These are phyloP conservation scores for Coniochaeta sp. DNA, from an alignment of 2,329 filamentous ascomycete genomes.

Conservation along the genomic window DNA sequence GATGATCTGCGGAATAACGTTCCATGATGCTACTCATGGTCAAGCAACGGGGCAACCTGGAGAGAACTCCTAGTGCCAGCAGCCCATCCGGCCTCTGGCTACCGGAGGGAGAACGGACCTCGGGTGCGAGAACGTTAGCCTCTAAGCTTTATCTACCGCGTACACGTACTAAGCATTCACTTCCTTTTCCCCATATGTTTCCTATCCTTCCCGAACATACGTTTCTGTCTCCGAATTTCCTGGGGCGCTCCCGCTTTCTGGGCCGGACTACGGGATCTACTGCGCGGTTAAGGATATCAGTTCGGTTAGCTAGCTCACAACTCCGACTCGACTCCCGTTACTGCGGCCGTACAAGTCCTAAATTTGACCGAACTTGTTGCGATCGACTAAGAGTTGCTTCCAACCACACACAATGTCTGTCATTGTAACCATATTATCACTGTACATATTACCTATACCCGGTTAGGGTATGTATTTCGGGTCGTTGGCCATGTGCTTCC, in stretches of 20 bases:
- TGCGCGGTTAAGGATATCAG: not conserved
- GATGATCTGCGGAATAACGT: not conserved
- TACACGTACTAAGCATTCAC: not conserved
- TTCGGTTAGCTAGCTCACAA: not conserved
- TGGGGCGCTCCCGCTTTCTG: not conserved
- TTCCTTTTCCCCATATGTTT: not conserved
- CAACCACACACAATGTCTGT: not conserved
- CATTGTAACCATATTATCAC: not conserved
- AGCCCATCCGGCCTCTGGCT: not conserved
- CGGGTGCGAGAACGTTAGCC: not conserved
- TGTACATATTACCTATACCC: not conserved
- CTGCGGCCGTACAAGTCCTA: not conserved
- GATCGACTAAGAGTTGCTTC: not conserved
- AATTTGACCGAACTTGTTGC: not conserved
- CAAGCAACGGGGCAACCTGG: not conserved
- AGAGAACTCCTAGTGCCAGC: not conserved
- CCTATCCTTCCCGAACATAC: not conserved
- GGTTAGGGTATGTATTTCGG: not conserved
- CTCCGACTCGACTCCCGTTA: not conserved
- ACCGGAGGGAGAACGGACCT: not conserved
- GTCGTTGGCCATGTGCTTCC: slow-evolving; percentile 2
- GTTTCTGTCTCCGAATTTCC: not conserved
- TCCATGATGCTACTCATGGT: not conserved
- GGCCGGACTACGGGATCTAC: not conserved
- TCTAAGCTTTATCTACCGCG: not conserved